phyloP scores from a whole-genome alignment of 2,329 filamentous ascomycete species.

The Stagonosporopsis chrysanthemi region DNA sequence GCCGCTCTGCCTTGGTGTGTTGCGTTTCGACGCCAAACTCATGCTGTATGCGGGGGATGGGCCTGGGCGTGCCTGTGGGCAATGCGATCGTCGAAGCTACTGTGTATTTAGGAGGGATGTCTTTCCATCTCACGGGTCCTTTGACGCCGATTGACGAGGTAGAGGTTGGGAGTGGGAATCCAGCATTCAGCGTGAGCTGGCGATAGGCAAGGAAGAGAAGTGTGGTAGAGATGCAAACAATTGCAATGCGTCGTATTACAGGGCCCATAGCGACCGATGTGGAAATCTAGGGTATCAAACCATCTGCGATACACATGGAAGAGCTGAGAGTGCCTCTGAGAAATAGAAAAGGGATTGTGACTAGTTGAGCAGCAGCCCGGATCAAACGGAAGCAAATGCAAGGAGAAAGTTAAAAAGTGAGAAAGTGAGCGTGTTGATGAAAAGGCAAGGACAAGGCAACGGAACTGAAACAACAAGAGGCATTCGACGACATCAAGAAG shows the following conservation, averaged over 20 bases:
- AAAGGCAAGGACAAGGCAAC: neutral
- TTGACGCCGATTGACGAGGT: constrained; percentile 38
- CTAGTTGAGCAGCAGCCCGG: constrained; percentile 3
- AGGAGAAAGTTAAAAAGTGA: neutral
- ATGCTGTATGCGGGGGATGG: constrained; percentile 50
- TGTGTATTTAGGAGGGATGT: constrained; percentile 41
- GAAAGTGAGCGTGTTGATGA: neutral
- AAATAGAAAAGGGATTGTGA: neutral
- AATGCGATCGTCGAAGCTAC: constrained; percentile 42
- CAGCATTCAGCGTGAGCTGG: constrained; percentile 32
- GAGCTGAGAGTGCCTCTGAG: neutral
- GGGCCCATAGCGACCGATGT: constrained; percentile 33
- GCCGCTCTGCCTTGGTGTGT: constrained; percentile 40
- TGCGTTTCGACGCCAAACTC: constrained; percentile 47
- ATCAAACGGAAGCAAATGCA: constrained; percentile 6
- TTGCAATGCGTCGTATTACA: constrained; percentile 39
- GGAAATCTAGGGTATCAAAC: constrained; percentile 8
- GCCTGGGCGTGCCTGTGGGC: constrained; percentile 38
- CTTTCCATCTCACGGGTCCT: constrained; percentile 45
- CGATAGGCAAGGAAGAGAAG: constrained; percentile 43
- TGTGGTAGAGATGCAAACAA: constrained; percentile 36
- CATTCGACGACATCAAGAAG: constrained; percentile 4
- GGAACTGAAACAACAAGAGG: neutral
- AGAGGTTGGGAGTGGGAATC: constrained; percentile 30
- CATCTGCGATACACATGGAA: constrained; percentile 5